Conservation (phyloP, 441 rosid genomes). For the Syzygium syzygioides region DNA sequence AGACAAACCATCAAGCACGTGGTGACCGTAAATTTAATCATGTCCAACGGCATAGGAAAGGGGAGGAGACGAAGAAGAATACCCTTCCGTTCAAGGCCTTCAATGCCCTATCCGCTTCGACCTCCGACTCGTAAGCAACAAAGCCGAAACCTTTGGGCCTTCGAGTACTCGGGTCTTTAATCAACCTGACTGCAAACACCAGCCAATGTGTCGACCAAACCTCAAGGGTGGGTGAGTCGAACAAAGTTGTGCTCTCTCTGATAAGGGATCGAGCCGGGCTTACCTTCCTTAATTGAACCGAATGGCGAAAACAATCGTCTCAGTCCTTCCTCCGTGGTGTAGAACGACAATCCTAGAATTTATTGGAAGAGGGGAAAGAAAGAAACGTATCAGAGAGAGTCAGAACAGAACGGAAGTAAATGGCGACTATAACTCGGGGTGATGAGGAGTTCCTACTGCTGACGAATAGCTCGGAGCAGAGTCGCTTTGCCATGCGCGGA, state of each 20-base stretch:
- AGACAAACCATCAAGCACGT: neutral
- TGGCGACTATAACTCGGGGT: slow-evolving; percentile 14
- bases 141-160: slow-evolving; percentile 72
- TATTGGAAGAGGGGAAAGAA: neutral
- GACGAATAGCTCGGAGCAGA: slow-evolving; percentile 1
- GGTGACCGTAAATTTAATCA: neutral
- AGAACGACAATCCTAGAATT: slow-evolving; percentile 41
- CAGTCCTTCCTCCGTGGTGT: slow-evolving; percentile 38
- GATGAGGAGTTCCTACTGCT: neutral
- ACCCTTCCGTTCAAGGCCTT: slow-evolving; percentile 68
- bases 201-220: neutral
- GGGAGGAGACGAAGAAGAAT: neutral
- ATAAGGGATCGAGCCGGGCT: neutral
- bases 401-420: neutral
- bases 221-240: neutral
- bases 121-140: slow-evolving; percentile 38
- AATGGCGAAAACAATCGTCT: slow-evolving; percentile 44
- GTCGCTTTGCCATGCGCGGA: neutral
- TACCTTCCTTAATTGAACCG: slow-evolving; percentile 55
- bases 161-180: slow-evolving; percentile 36
- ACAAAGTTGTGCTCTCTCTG: neutral
- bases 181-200: slow-evolving; percentile 35
- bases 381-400: neutral
- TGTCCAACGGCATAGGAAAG: neutral
- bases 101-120: slow-evolving; percentile 54